These are phyloP conservation scores for Mortierella sp. DNA, from an alignment of 371 early-diverging fungal species.

Conservation along the genomic window DNA sequence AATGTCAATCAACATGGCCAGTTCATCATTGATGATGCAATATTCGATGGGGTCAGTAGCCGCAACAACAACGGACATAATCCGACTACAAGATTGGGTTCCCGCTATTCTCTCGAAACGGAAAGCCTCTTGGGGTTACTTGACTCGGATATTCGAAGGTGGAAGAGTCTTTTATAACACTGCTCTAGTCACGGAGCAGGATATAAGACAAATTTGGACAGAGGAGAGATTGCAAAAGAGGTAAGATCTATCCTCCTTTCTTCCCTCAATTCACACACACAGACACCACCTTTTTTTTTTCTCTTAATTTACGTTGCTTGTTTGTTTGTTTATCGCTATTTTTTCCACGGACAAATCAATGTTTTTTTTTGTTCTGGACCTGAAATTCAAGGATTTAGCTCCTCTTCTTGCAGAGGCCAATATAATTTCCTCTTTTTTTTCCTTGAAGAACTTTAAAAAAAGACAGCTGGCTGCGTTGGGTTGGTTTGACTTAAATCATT, in stretches of 20 bases:
- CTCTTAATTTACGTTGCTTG: background rate
- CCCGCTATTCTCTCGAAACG: conserved; percentile 16
- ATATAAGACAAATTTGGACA: conserved; percentile 27
- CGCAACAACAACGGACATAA: background rate
- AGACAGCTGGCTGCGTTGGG: background rate
- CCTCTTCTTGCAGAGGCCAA: too few species aligned
- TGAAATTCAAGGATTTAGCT: too few species aligned
- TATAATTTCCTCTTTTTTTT: background rate
- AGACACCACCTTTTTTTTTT: background rate
- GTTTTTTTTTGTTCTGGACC: background rate
- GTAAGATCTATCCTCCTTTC: conserved; percentile 10
- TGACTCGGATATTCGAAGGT: conserved; percentile 27
- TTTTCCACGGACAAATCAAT: background rate
- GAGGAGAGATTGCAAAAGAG: conserved; percentile 49
- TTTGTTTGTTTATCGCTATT: background rate
- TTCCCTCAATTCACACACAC: background rate
- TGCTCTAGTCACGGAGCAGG: conserved; percentile 25
- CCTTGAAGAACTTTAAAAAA: background rate
- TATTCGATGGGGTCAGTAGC: background rate
- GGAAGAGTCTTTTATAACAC: conserved; percentile 48
- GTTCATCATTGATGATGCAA: background rate
- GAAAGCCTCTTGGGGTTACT: conserved; percentile 27
- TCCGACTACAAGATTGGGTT: conserved; percentile 27
- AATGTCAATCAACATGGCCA: background rate
- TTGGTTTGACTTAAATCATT: too few species aligned